These are phyloP conservation scores for Plasmodiophora brassicae DNA, from an alignment of 208 protist genomes.

Conservation along the genomic window DNA sequence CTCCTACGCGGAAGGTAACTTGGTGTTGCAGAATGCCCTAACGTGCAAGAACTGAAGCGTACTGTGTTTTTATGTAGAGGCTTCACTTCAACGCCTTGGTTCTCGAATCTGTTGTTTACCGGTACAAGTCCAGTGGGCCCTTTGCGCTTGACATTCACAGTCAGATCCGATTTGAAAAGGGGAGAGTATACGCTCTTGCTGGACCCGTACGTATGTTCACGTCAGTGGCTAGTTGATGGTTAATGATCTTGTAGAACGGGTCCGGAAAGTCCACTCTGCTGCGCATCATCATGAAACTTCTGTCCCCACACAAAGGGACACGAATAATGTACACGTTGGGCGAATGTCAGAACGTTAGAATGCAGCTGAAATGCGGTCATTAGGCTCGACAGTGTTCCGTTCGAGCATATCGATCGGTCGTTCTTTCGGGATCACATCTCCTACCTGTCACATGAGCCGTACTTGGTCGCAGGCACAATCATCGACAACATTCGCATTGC, in stretches of 20 bases:
- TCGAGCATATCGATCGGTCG: background rate
- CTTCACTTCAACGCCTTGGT: background rate
- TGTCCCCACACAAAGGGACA: no score
- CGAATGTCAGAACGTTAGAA: no score
- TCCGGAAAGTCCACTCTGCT: constrained; percentile 26
- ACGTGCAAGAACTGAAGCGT: no score
- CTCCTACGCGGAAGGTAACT: background rate
- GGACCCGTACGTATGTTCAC: background rate
- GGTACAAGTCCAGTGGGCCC: background rate
- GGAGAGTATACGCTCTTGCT: background rate
- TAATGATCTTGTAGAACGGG: background rate
- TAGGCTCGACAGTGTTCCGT: background rate
- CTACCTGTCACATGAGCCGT: background rate
- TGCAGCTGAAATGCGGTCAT: no score
- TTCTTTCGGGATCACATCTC: background rate
- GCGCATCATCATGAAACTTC: background rate
- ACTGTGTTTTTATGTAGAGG: background rate
- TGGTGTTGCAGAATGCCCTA: no score
- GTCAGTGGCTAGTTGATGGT: background rate
- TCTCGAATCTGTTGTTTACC: background rate
- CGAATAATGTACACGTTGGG: no score
- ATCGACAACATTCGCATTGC: constrained; percentile 8
- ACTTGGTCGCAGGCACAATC: background rate
- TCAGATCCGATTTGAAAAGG: background rate
- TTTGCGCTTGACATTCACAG: background rate